These are phyloP conservation scores for Fusarium abutilonis DNA, from an alignment of 2,329 filamentous ascomycete species.

Conservation along the genomic window DNA sequence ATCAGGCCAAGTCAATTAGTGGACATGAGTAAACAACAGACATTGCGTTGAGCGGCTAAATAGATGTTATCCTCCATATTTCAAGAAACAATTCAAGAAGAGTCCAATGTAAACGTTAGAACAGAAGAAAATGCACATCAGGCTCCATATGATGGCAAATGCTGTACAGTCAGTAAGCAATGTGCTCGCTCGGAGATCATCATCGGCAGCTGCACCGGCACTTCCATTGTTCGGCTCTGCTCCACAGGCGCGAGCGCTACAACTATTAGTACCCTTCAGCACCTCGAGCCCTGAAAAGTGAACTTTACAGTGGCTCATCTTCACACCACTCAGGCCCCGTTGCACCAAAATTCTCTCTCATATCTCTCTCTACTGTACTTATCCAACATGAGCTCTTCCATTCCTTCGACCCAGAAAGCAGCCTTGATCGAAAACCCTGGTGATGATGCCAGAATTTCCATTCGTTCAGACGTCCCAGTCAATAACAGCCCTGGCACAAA, in stretches of 20 bases:
- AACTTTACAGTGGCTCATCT: not conserved
- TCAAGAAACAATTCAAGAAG: too few relatives aligned
- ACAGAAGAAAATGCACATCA: too few relatives aligned
- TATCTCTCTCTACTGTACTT: not conserved
- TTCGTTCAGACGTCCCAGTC: conserved; percentile 19
- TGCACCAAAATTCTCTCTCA: not conserved
- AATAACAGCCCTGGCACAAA: not conserved
- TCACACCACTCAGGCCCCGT: not conserved
- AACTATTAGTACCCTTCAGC: not conserved
- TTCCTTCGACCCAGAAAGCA: conserved; percentile 21
- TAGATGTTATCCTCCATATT: too few relatives aligned
- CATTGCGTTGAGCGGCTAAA: too few relatives aligned
- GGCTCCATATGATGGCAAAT: too few relatives aligned
- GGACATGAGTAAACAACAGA: conserved; percentile 7
- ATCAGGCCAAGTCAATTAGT: conserved; percentile 24
- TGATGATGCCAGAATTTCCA: not conserved
- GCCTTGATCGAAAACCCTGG: conserved; percentile 34
- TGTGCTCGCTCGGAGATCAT: not conserved
- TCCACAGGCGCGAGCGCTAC: not conserved
- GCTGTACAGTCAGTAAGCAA: too few relatives aligned
- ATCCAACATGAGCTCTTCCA: conserved; percentile 6
- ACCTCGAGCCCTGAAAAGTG: not conserved
- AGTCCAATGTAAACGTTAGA: too few relatives aligned
- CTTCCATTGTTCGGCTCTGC: conserved; percentile 4
- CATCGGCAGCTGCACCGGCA: conserved; percentile 13